Evolutionary conservation across 345 rosid genomes (phyloP), one percentile per base, ranked within the genome.

Genomic region (Eucalyptus sp.): DNA sequence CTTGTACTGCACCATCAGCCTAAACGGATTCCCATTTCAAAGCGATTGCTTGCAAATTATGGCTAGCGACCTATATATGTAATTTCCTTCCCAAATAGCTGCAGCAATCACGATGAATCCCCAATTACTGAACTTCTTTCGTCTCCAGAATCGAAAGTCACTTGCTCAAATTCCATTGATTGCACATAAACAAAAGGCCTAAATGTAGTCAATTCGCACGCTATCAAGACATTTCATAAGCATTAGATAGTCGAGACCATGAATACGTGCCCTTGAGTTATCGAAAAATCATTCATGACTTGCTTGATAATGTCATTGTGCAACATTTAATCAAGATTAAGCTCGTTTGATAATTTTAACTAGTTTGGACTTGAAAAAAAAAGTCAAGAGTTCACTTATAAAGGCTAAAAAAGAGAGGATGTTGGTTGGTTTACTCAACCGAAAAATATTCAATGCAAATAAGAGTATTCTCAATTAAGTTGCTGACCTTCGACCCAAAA

Each of bases 121-220:
- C 24, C 5, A 6, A 6, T 43, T 12, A 76, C 13, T 0, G 1
- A 62, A 62, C 68, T 62, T 20, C 12, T 41, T 76, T 41, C 1
- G 0, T 1, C 22, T 76, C 5, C 2, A 13, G 2, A 41, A 37
- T 37, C 13, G 8, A 76, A 37, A 71, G 1, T 10, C 0, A 22
- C 48, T 20, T 15, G 29, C 12, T 76, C 27, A 11, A 76, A 76
- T 76, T 76, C 8, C 83, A 37, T 11, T 25, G 4, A 76, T 24
- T 76, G 14, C 27, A 10, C 46, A 2, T 10, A 43, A 71, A 76
- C 27, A 12, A 41, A 41, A 76, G 15, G 48, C 16, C 3, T 41
- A 25, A 10, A 41, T 76, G 43, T 37, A 20, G 24, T 37, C 14
- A 22, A 41, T 76, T 20, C 2, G 5, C 3, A 44, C 0, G 3